phyloP scores from a whole-genome alignment of 148 eudicot species.

The Chenopodium suecicum region DNA sequence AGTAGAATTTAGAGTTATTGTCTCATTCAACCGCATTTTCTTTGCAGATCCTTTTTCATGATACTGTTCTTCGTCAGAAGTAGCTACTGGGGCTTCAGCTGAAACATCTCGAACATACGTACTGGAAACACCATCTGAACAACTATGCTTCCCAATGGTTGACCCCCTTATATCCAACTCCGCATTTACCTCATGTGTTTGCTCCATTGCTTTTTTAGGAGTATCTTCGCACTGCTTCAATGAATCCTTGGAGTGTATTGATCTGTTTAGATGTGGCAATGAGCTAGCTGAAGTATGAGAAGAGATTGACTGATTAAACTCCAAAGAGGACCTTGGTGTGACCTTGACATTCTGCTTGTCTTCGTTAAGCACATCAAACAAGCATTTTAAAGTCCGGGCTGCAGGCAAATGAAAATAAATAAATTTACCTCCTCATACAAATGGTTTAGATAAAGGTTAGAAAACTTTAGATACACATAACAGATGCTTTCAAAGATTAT shows the following conservation, averaged over 20 bases:
- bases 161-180: slow-evolving; percentile 25
- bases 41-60: slow-evolving; percentile 27
- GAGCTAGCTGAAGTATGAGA: slow-evolving; percentile 42
- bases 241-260: slow-evolving; percentile 19
- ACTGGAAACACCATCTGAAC: slow-evolving; percentile 44
- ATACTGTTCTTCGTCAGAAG: slow-evolving; percentile 27
- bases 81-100: slow-evolving; percentile 24
- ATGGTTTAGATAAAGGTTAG: background rate
- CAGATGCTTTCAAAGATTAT: background rate
- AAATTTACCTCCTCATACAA: background rate
- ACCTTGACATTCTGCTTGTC: slow-evolving; percentile 26
- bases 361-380: slow-evolving; percentile 19
- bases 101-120: slow-evolving; percentile 34
- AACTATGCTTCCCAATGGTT: slow-evolving; percentile 30
- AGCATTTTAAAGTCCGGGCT: slow-evolving; percentile 17
- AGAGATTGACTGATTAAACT: slow-evolving; percentile 34
- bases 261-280: slow-evolving; percentile 26
- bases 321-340: slow-evolving; percentile 36
- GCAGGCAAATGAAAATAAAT: slow-evolving; percentile 4
- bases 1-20: slow-evolving; percentile 40
- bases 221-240: slow-evolving; percentile 7
- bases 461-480: background rate
- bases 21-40: slow-evolving; percentile 31
- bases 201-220: slow-evolving; percentile 24
- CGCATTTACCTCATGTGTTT: slow-evolving; percentile 4